Conservation (phyloP, 192 early-diverging fungal species). For the Borealophlyctis nickersoniae region DNA sequence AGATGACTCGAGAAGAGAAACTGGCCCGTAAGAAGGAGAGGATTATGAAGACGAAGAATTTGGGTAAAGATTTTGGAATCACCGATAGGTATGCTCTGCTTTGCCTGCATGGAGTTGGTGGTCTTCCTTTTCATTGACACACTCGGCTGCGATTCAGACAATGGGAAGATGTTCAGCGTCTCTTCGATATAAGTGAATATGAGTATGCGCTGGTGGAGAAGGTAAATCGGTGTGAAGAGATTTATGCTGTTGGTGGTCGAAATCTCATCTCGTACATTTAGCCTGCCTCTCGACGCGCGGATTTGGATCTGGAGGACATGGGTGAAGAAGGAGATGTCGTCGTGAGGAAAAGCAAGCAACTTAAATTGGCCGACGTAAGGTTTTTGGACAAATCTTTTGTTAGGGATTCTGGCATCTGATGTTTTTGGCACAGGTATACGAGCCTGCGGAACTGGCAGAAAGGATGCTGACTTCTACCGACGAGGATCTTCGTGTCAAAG, state of each 20-base stretch:
- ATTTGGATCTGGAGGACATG: slow-evolving; percentile 33
- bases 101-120: slow-evolving; percentile 25
- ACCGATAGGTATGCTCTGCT: slow-evolving; percentile 42
- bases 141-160: background rate
- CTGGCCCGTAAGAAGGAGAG: slow-evolving; percentile 42
- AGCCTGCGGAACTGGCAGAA: slow-evolving; percentile 82
- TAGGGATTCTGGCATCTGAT: background rate
- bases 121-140: slow-evolving; percentile 12
- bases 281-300: slow-evolving; percentile 3
- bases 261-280: background rate
- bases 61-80: slow-evolving; percentile 51
- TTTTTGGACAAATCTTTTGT: slow-evolving; percentile 42
- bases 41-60: slow-evolving; percentile 39
- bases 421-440: slow-evolving; percentile 45
- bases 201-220: slow-evolving; percentile 64
- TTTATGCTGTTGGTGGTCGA: slow-evolving; percentile 19
- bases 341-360: slow-evolving; percentile 24
- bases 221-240: slow-evolving; percentile 32
- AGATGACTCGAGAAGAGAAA: slow-evolving; percentile 34
- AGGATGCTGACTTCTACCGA: slow-evolving; percentile 91
- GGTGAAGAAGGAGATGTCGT: slow-evolving; percentile 57
- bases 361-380: slow-evolving; percentile 48
- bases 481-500: slow-evolving; percentile 79
- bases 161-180: slow-evolving; percentile 76
- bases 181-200: slow-evolving; percentile 95